These are phyloP conservation scores for Plenodomus lindquistii DNA, from an alignment of 2,329 filamentous ascomycete genomes.

Conservation along the genomic window DNA sequence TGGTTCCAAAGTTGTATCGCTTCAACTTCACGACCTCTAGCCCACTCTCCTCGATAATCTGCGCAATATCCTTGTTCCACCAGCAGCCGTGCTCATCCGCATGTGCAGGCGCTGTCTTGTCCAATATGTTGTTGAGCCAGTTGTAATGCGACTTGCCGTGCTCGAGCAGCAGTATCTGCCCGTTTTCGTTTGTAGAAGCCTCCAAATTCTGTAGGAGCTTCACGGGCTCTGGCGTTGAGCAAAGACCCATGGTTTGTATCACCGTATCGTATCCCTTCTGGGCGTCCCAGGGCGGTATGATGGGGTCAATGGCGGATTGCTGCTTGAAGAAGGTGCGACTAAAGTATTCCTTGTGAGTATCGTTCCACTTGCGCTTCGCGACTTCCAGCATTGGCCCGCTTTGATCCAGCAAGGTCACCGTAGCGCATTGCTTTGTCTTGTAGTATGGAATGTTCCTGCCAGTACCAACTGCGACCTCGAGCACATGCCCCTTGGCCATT, in stretches of 20 bases:
- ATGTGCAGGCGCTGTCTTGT: slow-evolving; percentile 52
- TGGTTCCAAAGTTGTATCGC: slow-evolving; percentile 55
- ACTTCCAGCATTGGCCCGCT: slow-evolving; percentile 54
- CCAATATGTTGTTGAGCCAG: slow-evolving; percentile 54
- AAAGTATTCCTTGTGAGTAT: slow-evolving; percentile 45
- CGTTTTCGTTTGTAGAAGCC: slow-evolving; percentile 48
- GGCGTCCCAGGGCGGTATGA: slow-evolving; percentile 47
- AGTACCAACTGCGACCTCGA: slow-evolving; percentile 55
- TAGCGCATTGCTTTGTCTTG: slow-evolving; percentile 44
- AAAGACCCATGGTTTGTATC: slow-evolving; percentile 57
- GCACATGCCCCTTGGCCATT: slow-evolving; percentile 51
- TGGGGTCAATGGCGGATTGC: slow-evolving; percentile 49
- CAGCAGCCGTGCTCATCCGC: slow-evolving; percentile 56
- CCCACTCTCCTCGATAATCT: slow-evolving; percentile 52
- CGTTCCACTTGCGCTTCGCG: slow-evolving; percentile 54
- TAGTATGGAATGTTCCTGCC: slow-evolving; percentile 55
- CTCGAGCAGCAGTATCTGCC: slow-evolving; percentile 53
- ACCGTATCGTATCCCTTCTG: slow-evolving; percentile 54
- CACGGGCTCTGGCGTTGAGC: slow-evolving; percentile 52
- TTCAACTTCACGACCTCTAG: slow-evolving; percentile 52
- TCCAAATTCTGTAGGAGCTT: slow-evolving; percentile 51
- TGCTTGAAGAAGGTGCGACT: slow-evolving; percentile 48
- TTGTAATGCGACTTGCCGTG: slow-evolving; percentile 54
- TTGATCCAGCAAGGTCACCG: slow-evolving; percentile 53
- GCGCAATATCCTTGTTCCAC: slow-evolving; percentile 58